A percentile compares a stretch with the other conserved stretches of the same genome.
These are phyloP conservation scores for Ascochyta koolunga DNA, from an alignment of 2,329 filamentous ascomycete genomes.

Conservation along the genomic window DNA sequence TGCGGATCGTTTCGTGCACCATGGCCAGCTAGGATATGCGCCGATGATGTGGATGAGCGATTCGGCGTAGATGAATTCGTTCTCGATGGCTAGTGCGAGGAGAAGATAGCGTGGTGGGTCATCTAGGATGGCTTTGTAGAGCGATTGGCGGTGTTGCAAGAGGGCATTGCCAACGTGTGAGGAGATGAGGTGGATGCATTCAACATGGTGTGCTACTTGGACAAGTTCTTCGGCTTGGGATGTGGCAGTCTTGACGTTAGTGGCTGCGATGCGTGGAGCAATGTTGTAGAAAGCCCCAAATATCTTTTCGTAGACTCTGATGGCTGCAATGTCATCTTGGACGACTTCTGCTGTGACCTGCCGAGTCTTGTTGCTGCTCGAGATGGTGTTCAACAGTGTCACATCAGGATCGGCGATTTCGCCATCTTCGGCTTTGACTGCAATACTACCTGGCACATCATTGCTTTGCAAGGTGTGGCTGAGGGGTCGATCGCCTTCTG, in stretches of 20 bases:
- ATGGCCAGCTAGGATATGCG: constrained; percentile 27
- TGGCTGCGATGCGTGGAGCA: constrained; percentile 1
- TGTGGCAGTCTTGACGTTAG: constrained; percentile 18
- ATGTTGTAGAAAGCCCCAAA: constrained; percentile 37
- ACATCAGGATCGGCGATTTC: no score
- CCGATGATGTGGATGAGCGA: constrained; percentile 46
- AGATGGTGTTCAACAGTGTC: no score
- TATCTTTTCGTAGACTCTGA: constrained; percentile 21
- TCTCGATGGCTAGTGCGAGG: constrained; percentile 36
- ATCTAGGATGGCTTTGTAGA: constrained; percentile 39
- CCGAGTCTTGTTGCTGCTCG: no score
- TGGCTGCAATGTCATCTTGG: neutral
- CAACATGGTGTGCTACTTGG: constrained; percentile 33
- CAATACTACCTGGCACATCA: no score
- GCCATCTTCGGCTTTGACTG: no score
- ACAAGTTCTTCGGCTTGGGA: constrained; percentile 30
- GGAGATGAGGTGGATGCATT: constrained; percentile 22
- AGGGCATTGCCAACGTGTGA: constrained; percentile 32
- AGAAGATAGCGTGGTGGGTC: constrained; percentile 43
- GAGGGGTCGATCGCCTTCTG: neutral
- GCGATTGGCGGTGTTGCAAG: constrained; percentile 27
- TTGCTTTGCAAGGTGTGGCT: no score
- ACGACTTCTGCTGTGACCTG: no score
- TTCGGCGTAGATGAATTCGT: constrained; percentile 43
- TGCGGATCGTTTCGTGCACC: constrained; percentile 10